phyloP scores from a whole-genome alignment of 768 basidiomycete genomes.

The Sarcomyxa edulis region DNA sequence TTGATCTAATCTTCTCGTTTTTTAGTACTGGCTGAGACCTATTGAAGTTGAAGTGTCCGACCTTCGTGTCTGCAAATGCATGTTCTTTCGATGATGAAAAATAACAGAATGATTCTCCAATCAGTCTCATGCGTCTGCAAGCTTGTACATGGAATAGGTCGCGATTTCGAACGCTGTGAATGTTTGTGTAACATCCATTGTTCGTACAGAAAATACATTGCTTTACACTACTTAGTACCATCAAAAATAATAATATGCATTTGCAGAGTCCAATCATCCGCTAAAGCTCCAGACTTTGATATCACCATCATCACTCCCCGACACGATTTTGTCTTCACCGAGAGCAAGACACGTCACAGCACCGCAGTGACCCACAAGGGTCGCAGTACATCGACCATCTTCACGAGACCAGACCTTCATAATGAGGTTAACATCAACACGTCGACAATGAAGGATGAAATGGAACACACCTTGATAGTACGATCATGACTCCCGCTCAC shows the following conservation, averaged over 20 bases:
- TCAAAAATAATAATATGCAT: slow-evolving; percentile 2
- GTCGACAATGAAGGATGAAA: slow-evolving; percentile 3
- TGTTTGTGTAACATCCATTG: too few relatives aligned
- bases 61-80: too few relatives aligned
- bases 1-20: slow-evolving; percentile 7
- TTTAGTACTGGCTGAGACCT: slow-evolving; percentile 66
- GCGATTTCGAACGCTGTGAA: too few relatives aligned
- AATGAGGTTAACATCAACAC: slow-evolving; percentile 7
- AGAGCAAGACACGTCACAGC: slow-evolving; percentile 89
- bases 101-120: too few relatives aligned
- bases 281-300: slow-evolving; percentile 80
- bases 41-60: too few relatives aligned
- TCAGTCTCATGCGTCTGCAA: too few relatives aligned
- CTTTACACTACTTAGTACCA: slow-evolving; percentile 6
- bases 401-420: slow-evolving; percentile 89
- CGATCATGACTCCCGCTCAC: slow-evolving; percentile 94
- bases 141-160: neutral
- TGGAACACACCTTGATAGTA: slow-evolving; percentile 80
- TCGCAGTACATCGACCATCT: slow-evolving; percentile 80
- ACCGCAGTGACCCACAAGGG: slow-evolving; percentile 89
- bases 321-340: slow-evolving; percentile 93
- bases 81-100: too few relatives aligned
- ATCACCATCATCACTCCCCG: slow-evolving; percentile 92
- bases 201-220: slow-evolving; percentile 9
- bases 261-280: slow-evolving; percentile 21